Evolutionary conservation across 2,329 filamentous ascomycete genomes (phyloP).

Genomic region (Nigrospora oryzae): DNA sequence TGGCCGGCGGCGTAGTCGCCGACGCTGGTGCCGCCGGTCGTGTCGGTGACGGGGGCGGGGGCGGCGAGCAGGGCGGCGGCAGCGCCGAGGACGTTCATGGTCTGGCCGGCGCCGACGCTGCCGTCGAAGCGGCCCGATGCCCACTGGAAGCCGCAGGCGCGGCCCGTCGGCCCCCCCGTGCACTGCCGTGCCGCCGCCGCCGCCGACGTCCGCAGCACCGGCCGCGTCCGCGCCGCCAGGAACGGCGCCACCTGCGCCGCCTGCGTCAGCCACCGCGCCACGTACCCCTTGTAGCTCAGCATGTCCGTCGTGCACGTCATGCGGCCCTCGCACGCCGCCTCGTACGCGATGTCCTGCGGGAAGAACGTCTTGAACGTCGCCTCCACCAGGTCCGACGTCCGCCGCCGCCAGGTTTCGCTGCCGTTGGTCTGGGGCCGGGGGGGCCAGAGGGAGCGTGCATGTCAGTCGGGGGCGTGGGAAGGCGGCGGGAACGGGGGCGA

Average conservation of each 20-base stretch:
- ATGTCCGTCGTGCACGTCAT: constrained; percentile 48
- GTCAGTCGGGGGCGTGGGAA: neutral
- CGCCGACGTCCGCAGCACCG: constrained; percentile 27
- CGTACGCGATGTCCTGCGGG: constrained; percentile 38
- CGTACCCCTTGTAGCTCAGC: constrained; percentile 50
- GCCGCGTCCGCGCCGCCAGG: constrained; percentile 23
- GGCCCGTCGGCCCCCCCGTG: constrained; percentile 23
- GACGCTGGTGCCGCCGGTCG: constrained; percentile 41
- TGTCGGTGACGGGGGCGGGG: constrained; percentile 32
- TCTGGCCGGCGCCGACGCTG: constrained; percentile 48
- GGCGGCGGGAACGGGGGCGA: too few species aligned
- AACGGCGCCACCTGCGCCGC: constrained; percentile 30
- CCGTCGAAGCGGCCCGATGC: constrained; percentile 37
- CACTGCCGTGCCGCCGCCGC: constrained; percentile 28
- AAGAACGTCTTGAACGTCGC: constrained; percentile 40
- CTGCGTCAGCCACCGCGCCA: constrained; percentile 42
- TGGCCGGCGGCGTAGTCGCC: constrained; percentile 32
- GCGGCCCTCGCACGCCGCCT: constrained; percentile 41
- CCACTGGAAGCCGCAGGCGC: constrained; percentile 42
- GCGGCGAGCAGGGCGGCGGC: constrained; percentile 41
- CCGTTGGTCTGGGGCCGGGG: constrained; percentile 25
- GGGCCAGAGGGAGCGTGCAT: neutral
- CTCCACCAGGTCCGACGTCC: constrained; percentile 38
- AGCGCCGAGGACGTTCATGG: constrained; percentile 50
- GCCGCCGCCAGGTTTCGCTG: constrained; percentile 33